Conservation (phyloP, 768 basidiomycete genomes). For the Termitomyces sp. region DNA sequence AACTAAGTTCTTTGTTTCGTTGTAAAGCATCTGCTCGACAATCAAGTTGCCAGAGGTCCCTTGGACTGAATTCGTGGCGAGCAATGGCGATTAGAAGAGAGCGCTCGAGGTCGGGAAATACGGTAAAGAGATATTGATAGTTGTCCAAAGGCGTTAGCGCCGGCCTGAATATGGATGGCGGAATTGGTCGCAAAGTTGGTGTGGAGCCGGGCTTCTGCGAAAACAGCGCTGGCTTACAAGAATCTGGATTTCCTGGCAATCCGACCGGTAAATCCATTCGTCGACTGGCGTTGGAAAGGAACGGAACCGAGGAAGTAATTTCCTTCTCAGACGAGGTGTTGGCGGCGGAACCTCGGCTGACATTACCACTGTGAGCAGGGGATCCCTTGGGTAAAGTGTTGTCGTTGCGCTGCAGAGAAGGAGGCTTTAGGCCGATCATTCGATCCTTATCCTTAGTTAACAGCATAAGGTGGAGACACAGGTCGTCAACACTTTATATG, state of each 20-base stretch:
- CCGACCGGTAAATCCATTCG: not conserved
- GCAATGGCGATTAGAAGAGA: not conserved
- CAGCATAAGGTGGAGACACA: not conserved
- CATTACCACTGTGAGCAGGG: too few species aligned
- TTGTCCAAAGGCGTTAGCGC: not conserved
- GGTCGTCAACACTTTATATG: not conserved
- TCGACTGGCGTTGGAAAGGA: not conserved
- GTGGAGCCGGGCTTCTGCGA: not conserved
- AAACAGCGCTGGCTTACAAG: not conserved
- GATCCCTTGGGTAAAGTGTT: not conserved
- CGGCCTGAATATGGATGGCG: not conserved
- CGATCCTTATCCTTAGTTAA: not conserved
- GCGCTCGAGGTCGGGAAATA: not conserved
- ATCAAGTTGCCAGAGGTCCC: not conserved
- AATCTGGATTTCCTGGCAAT: not conserved
- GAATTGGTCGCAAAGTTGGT: not conserved
- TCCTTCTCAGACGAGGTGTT: not conserved
- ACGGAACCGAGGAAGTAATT: not conserved
- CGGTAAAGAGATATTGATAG: not conserved
- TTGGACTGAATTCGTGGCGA: not conserved
- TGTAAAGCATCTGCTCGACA: not conserved
- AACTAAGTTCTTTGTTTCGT: not conserved
- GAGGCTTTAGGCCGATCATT: not conserved
- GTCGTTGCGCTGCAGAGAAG: not conserved
- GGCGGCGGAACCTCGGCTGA: not conserved